These are phyloP conservation scores for Globisporangium abappressorium DNA, from an alignment of 352 stramenopile species.

Conservation along the genomic window DNA sequence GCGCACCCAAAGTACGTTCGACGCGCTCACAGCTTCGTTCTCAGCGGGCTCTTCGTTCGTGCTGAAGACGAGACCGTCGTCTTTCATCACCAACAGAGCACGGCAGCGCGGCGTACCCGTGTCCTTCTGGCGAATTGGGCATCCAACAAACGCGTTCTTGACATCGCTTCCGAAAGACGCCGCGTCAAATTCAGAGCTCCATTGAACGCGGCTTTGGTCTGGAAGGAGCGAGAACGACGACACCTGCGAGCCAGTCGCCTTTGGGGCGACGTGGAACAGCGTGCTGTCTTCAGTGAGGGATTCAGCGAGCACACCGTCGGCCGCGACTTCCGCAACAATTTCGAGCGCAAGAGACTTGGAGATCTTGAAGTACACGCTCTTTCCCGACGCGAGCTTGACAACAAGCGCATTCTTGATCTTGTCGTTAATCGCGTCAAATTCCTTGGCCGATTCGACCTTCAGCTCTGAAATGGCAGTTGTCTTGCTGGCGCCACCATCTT, in stretches of 20 bases:
- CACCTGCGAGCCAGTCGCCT: constrained; percentile 23
- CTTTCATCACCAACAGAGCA: constrained; percentile 64
- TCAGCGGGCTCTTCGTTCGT: constrained; percentile 45
- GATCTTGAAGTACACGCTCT: constrained; percentile 58
- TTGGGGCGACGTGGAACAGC: constrained; percentile 49
- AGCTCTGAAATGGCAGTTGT: constrained; percentile 7
- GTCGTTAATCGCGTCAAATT: constrained; percentile 39
- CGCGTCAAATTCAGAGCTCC: constrained; percentile 50
- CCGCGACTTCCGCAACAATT: constrained; percentile 35
- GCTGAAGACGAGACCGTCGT: constrained; percentile 70
- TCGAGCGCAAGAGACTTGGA: constrained; percentile 33
- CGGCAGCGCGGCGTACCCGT: constrained; percentile 34
- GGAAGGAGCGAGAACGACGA: constrained; percentile 41
- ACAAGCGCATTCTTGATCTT: constrained; percentile 48
- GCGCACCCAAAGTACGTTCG: constrained; percentile 64
- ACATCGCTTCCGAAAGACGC: constrained; percentile 49
- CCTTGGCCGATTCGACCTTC: constrained; percentile 20
- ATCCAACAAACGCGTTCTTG: constrained; percentile 49
- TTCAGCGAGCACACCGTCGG: constrained; percentile 42
- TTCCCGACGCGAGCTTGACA: constrained; percentile 45
- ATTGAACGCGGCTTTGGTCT: constrained; percentile 29
- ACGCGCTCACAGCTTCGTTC: neutral
- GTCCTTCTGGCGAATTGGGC: constrained; percentile 59
- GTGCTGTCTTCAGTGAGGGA: constrained; percentile 52
- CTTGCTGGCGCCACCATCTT: constrained; percentile 12